phyloP scores from a whole-genome alignment of 164 flowering plant species.

The Akebia trifoliata region DNA sequence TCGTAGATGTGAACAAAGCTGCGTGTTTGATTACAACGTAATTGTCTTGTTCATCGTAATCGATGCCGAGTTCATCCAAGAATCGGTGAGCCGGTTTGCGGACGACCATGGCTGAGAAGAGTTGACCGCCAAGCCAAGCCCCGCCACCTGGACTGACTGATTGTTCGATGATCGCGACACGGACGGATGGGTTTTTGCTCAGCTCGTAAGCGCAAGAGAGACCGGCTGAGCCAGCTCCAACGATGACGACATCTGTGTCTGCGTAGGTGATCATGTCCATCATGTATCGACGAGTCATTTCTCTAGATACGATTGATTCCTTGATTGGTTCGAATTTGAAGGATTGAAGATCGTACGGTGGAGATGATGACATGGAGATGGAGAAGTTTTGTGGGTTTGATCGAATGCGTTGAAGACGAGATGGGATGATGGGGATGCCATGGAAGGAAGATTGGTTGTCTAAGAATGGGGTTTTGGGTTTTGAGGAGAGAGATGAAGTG shows the following conservation, averaged over 20 bases:
- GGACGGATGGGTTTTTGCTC: slow-evolving; percentile 66
- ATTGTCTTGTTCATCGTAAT: slow-evolving; percentile 74
- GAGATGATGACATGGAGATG: slow-evolving; percentile 27
- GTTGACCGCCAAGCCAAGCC: slow-evolving; percentile 97
- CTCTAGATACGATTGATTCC: slow-evolving; percentile 88
- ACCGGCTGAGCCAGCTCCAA: slow-evolving; percentile 93
- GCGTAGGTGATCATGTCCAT: slow-evolving; percentile 89
- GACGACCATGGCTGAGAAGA: slow-evolving; percentile 94
- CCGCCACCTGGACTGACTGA: slow-evolving; percentile 97
- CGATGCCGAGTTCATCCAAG: slow-evolving; percentile 69
- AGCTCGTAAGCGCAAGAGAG: slow-evolving; percentile 92
- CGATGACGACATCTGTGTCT: slow-evolving; percentile 87
- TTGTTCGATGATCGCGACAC: slow-evolving; percentile 78
- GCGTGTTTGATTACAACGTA: slow-evolving; percentile 96
- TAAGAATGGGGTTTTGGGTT: slow-evolving; percentile 19
- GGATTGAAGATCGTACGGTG: slow-evolving; percentile 45
- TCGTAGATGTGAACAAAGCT: slow-evolving; percentile 89
- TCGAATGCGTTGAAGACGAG: slow-evolving; percentile 17
- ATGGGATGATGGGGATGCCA: slow-evolving; percentile 21
- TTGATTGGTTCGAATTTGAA: slow-evolving; percentile 68
- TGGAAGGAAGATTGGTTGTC: slow-evolving; percentile 33
- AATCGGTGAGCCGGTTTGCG: slow-evolving; percentile 80
- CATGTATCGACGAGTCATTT: slow-evolving; percentile 95
- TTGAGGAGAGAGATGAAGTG: slow-evolving; percentile 15
- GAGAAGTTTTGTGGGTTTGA: slow-evolving; percentile 12